phyloP scores from a whole-genome alignment of 495 filamentous ascomycete genomes.

The Talaromyces adpressus region DNA sequence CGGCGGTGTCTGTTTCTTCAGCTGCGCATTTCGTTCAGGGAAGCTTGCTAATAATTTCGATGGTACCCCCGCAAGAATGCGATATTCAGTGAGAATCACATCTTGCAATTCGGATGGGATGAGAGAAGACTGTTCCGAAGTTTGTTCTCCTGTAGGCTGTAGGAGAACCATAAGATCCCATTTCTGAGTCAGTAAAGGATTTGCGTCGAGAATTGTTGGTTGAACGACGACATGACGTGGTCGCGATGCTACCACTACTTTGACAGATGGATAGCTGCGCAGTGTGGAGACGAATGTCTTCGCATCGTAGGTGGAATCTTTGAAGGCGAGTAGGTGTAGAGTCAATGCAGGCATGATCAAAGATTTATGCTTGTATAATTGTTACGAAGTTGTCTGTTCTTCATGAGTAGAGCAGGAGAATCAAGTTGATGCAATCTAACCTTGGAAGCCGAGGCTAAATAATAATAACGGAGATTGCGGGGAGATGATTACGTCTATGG shows the following conservation, averaged over 20 bases:
- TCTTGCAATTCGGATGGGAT: constrained; percentile 29
- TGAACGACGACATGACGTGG: constrained; percentile 41
- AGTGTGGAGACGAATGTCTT: constrained; percentile 20
- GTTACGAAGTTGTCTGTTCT: not conserved
- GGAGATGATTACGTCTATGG: not conserved
- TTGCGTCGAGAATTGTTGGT: constrained; percentile 39
- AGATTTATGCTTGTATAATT: not conserved
- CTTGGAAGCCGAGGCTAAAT: not conserved
- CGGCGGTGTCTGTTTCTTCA: constrained; percentile 34
- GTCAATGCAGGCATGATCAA: constrained; percentile 37
- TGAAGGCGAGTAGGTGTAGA: constrained; percentile 36
- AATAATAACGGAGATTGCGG: not conserved
- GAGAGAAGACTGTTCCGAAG: constrained; percentile 1
- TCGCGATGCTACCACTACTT: constrained; percentile 40
- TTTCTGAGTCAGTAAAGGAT: constrained; percentile 35
- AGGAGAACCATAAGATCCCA: constrained; percentile 57
- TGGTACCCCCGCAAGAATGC: constrained; percentile 48
- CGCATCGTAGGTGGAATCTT: constrained; percentile 15
- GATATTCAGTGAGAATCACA: constrained; percentile 33
- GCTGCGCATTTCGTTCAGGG: constrained; percentile 30
- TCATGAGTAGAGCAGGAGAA: not conserved
- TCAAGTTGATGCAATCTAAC: not conserved
- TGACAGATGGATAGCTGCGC: constrained; percentile 18
- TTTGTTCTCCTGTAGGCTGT: constrained; percentile 15
- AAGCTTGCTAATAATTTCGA: constrained; percentile 42